Evolutionary conservation across 2,329 filamentous ascomycete species (phyloP).

Genomic region (Pestalotiopsis sp.): DNA sequence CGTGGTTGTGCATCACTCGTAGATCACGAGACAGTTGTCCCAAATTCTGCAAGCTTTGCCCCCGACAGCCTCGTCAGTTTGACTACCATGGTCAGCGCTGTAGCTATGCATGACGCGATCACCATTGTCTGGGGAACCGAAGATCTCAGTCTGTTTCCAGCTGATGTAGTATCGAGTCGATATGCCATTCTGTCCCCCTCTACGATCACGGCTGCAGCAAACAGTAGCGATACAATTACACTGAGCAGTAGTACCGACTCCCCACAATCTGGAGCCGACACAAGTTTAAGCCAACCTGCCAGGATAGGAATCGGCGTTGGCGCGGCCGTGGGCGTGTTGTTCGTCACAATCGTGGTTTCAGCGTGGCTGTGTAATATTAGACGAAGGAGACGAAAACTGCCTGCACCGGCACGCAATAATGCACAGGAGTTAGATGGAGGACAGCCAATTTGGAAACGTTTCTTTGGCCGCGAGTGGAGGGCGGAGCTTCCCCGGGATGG

Average conservation of each 20-base stretch:
- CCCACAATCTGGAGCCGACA: too few relatives aligned
- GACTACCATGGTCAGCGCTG: background rate
- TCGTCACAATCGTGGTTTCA: background rate
- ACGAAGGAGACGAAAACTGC: background rate
- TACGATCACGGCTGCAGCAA: too few relatives aligned
- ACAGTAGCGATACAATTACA: too few relatives aligned
- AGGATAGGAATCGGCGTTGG: background rate
- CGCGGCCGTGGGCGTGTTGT: background rate
- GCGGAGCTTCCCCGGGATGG: background rate
- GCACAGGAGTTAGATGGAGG: background rate
- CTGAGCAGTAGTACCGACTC: too few relatives aligned
- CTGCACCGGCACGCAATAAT: accelerated
- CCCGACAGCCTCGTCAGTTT: background rate
- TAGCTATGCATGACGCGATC: background rate
- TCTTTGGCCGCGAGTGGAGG: background rate
- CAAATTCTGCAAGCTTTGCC: background rate
- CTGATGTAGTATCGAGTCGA: background rate
- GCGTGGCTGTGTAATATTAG: background rate
- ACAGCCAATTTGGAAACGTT: background rate
- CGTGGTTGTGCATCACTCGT: background rate
- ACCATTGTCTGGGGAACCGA: background rate
- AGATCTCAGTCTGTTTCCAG: background rate
- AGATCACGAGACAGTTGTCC: background rate
- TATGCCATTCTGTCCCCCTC: background rate
- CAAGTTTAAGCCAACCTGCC: background rate